Base-by-base conservation (phyloP, 2,329 filamentous ascomycete species). In the Lasiodiplodia gonubiensis region DNA sequence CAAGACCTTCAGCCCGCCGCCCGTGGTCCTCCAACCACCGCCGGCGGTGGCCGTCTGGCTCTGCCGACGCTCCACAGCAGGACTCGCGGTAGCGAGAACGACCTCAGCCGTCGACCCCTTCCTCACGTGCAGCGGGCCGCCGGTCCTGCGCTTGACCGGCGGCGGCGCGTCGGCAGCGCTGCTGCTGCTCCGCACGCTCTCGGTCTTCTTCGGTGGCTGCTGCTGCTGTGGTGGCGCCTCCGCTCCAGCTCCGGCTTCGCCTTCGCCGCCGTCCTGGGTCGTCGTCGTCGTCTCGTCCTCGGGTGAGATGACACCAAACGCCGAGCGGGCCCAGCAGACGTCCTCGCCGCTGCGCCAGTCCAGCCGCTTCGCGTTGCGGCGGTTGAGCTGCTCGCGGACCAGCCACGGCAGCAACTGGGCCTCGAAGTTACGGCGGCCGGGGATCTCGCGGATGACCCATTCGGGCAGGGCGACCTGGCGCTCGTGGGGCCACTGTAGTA, bases 361-460 rank as follows among this genome's bases (percentile, higher is more conserved):
- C 59, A 63, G 18, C 46, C 27, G 37, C 10, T 51, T 63, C 27
- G 42, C 35, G 21, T 63, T 63, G 42, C 59, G 10, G 18, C 30
- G 39, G 11, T n/a, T 21, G 30, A 63, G 30, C 30, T 63, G 59
- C 59, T 63, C 59, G 21, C 59, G 42, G 11, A 63, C 46, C 46
- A 63, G n/a, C 59, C 59, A 63, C 11, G 64, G 64, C 2, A 66
- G 30, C 14, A 66, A n/a, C 7, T 54, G 37, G 11, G 64, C 53
- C 35, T 66, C 64, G 48, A 66, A 66, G 42, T 66, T 66, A 30
- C 35, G 37, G n/a, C 52, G 39, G 10, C 64, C 64, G 5, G 53
- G 53, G 12, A 66, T 21, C 10, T 66, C 64, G 21, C 54, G 42
- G 39, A 66, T 66, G 42, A 57, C 53, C 64, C 64, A 66, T 23